Evolutionary conservation across 139 green algal species (phyloP).

Genomic region (Tetraselmis chui): DNA sequence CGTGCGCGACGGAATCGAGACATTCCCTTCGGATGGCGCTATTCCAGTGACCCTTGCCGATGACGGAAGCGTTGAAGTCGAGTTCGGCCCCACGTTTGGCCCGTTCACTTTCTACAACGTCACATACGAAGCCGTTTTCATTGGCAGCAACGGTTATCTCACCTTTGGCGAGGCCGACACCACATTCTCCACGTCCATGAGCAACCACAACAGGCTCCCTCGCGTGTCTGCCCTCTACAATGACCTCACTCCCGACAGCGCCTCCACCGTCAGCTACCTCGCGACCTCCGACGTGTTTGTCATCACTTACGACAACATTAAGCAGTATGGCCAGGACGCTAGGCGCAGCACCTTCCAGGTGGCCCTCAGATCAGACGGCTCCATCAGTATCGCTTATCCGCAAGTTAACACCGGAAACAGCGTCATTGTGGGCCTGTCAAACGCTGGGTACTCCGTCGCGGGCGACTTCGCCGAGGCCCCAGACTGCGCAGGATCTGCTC

Average conservation of each 20-base stretch:
- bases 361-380: neutral
- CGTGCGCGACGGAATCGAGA: too few relatives aligned
- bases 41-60: neutral
- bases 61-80: neutral
- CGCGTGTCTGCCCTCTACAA: neutral
- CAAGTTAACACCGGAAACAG: neutral
- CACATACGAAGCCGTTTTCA: neutral
- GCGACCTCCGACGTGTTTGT: neutral
- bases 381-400: neutral
- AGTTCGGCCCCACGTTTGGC: neutral
- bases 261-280: neutral
- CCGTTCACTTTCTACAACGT: neutral
- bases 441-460: neutral
- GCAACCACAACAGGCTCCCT: neutral
- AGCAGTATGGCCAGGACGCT: neutral
- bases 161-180: neutral
- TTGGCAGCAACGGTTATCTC: neutral
- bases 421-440: neutral
- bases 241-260: neutral
- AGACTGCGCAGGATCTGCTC: too few relatives aligned
- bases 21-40: too few relatives aligned
- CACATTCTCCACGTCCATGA: neutral
- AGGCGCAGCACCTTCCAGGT: neutral
- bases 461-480: neutral
- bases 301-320: neutral